Base-by-base conservation (phyloP, 148 eudicot species). In the Nepenthes mirabilis region DNA sequence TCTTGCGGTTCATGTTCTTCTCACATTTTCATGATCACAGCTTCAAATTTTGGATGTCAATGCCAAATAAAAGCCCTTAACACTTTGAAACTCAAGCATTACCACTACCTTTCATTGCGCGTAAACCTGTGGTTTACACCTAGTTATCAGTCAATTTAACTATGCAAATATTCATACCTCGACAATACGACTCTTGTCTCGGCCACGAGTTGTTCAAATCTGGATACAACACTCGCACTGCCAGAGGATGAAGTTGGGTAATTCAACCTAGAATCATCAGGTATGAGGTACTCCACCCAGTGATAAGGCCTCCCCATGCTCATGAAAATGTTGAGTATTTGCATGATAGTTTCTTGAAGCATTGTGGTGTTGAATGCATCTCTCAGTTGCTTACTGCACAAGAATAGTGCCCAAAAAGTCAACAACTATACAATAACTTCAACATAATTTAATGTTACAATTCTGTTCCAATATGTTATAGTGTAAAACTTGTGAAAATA, bases 251-350 rank as follows among this genome's bases (percentile, higher is more conserved):
- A 55, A 65, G 65, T 67, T 59, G 75, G 62, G 65, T 72, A 68
- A 58, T 76, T 74, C 43, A 64, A 70, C 56, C 65, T 71, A 68
- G 78, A 66, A 69, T 77, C 79, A 56, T 77, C 87, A 0, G 91
- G 95, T 93, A 88, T 86, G 62, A 93, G 57, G 80, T 86, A 93
- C 37, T 82, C 77, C 65, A 82, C 70, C 96, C 99, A 93, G 34
- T 78, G 81, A 80, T 62, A 68, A 69, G 95, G 91, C 66, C 74
- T 82, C 53, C 84, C 85, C 74, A 45, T 83, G 80, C 82, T 82
- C 96, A 82, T 83, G 61, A 93, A 84, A 57, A 74, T 68, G 47
- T 86, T 87, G 72, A 93, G 62, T 68, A 88, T 82, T 69, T 80
- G 83, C 65, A 77, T 68, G 43, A 84, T 74, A 43, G 89, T 86